A percentile compares a stretch with the other conserved stretches of the same genome.
phyloP scores from a whole-genome alignment of 495 filamentous ascomycete species.

The Aspergillus hancockii region DNA sequence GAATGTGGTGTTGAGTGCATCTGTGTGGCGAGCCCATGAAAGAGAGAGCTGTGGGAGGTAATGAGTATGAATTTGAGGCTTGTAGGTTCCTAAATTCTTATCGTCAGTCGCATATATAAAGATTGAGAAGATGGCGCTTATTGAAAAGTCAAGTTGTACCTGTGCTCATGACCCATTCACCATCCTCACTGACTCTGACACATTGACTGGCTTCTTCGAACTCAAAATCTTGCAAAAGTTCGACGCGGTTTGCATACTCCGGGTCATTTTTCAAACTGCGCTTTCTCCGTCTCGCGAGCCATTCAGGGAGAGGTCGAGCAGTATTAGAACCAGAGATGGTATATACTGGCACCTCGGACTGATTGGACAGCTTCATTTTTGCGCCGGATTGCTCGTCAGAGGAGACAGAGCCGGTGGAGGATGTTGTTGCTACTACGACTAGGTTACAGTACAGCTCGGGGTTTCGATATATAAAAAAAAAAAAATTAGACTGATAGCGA shows the following conservation, averaged over 20 bases:
- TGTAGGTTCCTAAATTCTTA: slow-evolving; percentile 66
- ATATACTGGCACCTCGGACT: slow-evolving; percentile 89
- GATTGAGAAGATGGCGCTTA: not conserved
- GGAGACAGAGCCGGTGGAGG: not conserved
- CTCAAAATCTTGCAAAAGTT: slow-evolving; percentile 95
- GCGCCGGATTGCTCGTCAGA: slow-evolving; percentile 2
- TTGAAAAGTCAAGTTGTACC: slow-evolving; percentile 51
- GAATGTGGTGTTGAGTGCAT: slow-evolving; percentile 92
- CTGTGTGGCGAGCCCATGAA: slow-evolving; percentile 89
- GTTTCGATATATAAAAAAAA: slow-evolving; percentile 5
- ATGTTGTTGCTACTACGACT: not conserved
- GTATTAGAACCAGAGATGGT: slow-evolving; percentile 93
- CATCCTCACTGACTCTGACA: slow-evolving; percentile 89
- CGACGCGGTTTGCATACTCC: slow-evolving; percentile 89
- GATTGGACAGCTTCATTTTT: slow-evolving; percentile 84
- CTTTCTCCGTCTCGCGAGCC: slow-evolving; percentile 88
- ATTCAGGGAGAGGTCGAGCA: slow-evolving; percentile 89
- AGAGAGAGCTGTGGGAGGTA: slow-evolving; percentile 90
- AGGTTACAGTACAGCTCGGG: not conserved
- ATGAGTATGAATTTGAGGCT: slow-evolving; percentile 96
- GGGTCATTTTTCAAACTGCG: slow-evolving; percentile 90
- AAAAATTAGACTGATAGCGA: slow-evolving; percentile 25
- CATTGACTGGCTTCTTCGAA: slow-evolving; percentile 98
- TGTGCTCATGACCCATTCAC: slow-evolving; percentile 97
- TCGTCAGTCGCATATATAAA: slow-evolving; percentile 16